Percentiles rank a stretch among this genome's conserved stretches.
Conservation (phyloP, 192 early-diverging fungal species). For the Linnemannia schmuckeri region DNA sequence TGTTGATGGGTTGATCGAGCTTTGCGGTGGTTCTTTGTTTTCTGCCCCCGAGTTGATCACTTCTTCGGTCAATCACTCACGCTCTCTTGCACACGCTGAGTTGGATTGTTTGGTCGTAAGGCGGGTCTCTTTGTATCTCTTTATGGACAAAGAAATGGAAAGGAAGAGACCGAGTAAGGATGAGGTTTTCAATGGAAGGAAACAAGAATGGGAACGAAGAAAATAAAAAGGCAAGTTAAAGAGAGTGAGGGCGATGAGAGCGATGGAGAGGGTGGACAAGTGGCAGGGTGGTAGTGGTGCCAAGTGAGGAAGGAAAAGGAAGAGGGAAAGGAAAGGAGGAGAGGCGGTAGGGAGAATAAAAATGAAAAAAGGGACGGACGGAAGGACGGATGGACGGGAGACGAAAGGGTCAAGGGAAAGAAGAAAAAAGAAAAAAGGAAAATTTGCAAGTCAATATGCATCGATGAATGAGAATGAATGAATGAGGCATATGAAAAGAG, state of each 20-base stretch:
- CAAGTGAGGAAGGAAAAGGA: not conserved
- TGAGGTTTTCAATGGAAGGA: slow-evolving; percentile 12
- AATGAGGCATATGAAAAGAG: not conserved
- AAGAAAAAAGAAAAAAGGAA: not conserved
- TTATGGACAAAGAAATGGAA: not conserved
- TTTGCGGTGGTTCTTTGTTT: not conserved
- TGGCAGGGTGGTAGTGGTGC: not conserved
- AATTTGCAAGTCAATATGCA: not conserved
- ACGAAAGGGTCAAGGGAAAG: not conserved
- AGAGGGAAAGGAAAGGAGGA: not conserved
- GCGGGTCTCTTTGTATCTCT: not conserved
- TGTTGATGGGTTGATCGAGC: not conserved
- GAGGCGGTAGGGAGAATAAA: not conserved
- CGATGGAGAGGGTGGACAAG: not conserved
- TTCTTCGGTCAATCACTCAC: not conserved
- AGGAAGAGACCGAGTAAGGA: not conserved
- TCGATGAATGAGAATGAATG: not conserved
- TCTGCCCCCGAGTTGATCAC: not conserved
- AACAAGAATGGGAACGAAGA: not conserved
- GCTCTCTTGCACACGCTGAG: not conserved
- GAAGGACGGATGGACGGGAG: not conserved
- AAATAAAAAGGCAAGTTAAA: not conserved
- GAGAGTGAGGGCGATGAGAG: not conserved
- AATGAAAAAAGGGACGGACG: not conserved
- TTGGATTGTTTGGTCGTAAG: not conserved